Conservation (phyloP, 768 basidiomycete genomes). For the Podaxis mareebaensis region DNA sequence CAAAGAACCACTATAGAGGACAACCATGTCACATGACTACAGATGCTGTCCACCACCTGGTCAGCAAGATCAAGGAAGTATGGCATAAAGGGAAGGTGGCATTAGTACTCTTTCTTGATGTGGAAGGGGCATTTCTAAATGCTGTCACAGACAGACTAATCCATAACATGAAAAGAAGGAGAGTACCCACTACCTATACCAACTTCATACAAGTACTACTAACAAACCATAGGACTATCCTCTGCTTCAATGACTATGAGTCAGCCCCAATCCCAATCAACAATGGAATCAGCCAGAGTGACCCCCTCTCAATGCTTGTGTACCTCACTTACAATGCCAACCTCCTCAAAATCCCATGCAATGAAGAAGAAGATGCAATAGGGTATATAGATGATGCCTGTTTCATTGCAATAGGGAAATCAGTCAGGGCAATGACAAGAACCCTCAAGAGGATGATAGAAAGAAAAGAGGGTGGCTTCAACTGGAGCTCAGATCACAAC, state of each 20-base stretch:
- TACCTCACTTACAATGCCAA: conserved; percentile 30
- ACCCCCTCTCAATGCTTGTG: conserved; percentile 26
- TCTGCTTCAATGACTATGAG: conserved; percentile 27
- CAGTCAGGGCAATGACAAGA: conserved; percentile 22
- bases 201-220: conserved; percentile 18
- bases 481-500: conserved; percentile 30
- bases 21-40: conserved; percentile 34
- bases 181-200: conserved; percentile 16
- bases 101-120: conserved; percentile 37
- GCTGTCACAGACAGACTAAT: conserved; percentile 27
- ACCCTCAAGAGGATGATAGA: conserved; percentile 29
- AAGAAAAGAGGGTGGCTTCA: conserved; percentile 22
- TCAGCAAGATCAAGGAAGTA: conserved; percentile 34
- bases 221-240: conserved; percentile 12
- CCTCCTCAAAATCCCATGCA: conserved; percentile 18
- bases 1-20: conserved; percentile 35
- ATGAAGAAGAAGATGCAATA: conserved; percentile 18
- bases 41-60: conserved; percentile 32
- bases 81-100: conserved; percentile 34
- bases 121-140: conserved; percentile 42
- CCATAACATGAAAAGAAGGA: conserved; percentile 30
- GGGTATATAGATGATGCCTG: conserved; percentile 34
- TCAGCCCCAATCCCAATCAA: conserved; percentile 21
- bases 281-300: conserved; percentile 30
- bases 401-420: conserved; percentile 24